phyloP scores from a whole-genome alignment of 306 rosid genomes.

The Quercus engelmannii region DNA sequence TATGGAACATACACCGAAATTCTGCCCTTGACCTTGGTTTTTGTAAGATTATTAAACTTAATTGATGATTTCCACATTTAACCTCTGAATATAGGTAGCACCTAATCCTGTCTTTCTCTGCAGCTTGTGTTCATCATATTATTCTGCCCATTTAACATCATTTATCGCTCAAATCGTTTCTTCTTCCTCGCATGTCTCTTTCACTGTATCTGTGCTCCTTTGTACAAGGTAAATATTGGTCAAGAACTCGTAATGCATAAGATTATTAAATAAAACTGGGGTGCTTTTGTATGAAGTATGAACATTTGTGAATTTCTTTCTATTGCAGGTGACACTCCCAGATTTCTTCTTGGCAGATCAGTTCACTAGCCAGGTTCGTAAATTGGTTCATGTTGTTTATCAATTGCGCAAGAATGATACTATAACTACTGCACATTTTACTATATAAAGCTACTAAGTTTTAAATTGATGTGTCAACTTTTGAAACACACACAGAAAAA shows the following conservation, averaged over 20 bases:
- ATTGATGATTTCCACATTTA: not conserved
- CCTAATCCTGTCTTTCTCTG: conserved; percentile 7
- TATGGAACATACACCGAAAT: too few relatives aligned
- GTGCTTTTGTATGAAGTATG: not conserved
- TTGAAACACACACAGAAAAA: too few relatives aligned
- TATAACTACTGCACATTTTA: too few relatives aligned
- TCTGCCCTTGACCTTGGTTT: too few relatives aligned
- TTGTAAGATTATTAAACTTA: too few relatives aligned
- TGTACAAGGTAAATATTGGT: conserved; percentile 43
- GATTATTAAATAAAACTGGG: too few relatives aligned
- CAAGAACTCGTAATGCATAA: not conserved
- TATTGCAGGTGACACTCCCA: conserved; percentile 60
- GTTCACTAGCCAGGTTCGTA: conserved; percentile 65
- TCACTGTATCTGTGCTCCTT: conserved; percentile 56
- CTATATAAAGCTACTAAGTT: too few relatives aligned
- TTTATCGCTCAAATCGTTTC: conserved; percentile 54
- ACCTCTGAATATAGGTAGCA: not conserved
- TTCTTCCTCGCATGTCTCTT: conserved; percentile 51
- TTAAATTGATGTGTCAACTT: too few relatives aligned
- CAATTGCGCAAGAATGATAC: too few relatives aligned
- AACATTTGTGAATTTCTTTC: not conserved
- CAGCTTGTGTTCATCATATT: conserved; percentile 37
- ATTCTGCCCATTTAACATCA: conserved; percentile 56
- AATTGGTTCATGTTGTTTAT: too few relatives aligned
- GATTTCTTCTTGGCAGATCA: conserved; percentile 82